Base-by-base conservation (phyloP, 768 basidiomycete species). In the Goffeauzyma gilvescens region DNA sequence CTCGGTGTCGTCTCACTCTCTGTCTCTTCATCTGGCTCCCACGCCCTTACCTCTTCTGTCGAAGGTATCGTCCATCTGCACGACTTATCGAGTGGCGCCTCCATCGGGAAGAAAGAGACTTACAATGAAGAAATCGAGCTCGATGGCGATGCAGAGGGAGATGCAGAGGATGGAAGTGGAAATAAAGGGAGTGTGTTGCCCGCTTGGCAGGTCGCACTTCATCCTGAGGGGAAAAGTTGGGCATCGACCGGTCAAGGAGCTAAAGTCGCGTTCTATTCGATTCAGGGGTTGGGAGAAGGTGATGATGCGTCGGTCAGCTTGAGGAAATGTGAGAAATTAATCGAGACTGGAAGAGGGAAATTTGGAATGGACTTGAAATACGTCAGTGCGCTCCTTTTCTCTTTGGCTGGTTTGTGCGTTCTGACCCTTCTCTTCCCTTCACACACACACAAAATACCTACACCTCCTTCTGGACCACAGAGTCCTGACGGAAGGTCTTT, bases 121-220 rank as follows among this genome's bases (percentile, higher is more conserved):
- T 86, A 74, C 54, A 69, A 76, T 34, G 69, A 69, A n/a, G 66
- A 62, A n/a, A n/a, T n/a, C n/a, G n/a, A n/a, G n/a, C n/a, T n/a
- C n/a, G n/a, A n/a, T n/a, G n/a, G n/a, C n/a, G n/a, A n/a, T n/a
- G n/a, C n/a, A n/a, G n/a, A n/a, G n/a, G n/a, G n/a, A n/a, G n/a
- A n/a, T 9, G 73, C 71, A 13, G 57, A 61, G 41, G 68, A 72
- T 18, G 81, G 81, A 55, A 75, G 76, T 50, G 75, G 84, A 84
- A 56, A 64, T 75, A 13, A 13, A 39, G 36, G 18, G 23, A 8
- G 6, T 44, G 47, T 40, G 1, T 37, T 60, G 14, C 50, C 57
- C 79, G 86, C 85, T 10, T 93, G 81, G 80, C 76, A 78, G 0
- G 75, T 84, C 10, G 84, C 85, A 10, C 62, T 93, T 13, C 74